Percentiles rank a stretch among this genome's conserved stretches.
Conservation (phyloP, 164 flowering plant genomes). For the Stephania cephalantha region DNA sequence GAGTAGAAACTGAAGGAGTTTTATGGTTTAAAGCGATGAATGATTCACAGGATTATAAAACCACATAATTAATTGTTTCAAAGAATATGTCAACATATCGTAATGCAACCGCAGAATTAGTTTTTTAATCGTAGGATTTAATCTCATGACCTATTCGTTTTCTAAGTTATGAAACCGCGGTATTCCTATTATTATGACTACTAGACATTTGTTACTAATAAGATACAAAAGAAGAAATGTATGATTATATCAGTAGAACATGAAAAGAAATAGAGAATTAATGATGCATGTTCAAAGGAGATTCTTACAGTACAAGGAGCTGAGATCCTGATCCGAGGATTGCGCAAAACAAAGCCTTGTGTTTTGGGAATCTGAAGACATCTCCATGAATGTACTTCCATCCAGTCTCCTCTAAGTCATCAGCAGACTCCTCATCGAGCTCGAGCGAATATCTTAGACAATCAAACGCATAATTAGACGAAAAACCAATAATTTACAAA, state of each 20-base stretch:
- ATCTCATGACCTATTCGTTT: neutral
- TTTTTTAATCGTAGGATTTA: no score
- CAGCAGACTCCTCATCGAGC: constrained; percentile 50
- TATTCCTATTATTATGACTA: neutral
- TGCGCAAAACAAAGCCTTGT: constrained; percentile 47
- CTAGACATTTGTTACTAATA: neutral
- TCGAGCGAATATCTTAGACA: constrained; percentile 44
- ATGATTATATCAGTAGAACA: neutral
- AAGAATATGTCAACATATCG: neutral
- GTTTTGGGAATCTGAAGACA: constrained; percentile 51
- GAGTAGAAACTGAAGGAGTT: no score
- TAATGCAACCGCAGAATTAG: neutral
- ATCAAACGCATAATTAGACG: neutral
- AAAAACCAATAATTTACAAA: neutral
- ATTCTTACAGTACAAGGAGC: constrained; percentile 45
- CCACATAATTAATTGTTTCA: no score
- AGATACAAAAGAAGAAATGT: neutral
- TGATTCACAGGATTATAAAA: no score
- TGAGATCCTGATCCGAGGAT: constrained; percentile 53
- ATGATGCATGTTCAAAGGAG: neutral
- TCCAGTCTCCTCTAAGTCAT: constrained; percentile 59
- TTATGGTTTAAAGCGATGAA: no score
- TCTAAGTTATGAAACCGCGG: neutral
- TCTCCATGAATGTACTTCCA: constrained; percentile 64
- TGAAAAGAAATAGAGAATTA: neutral